Conservation (phyloP, 1,284 basidiomycete genomes). For the Cerioporus squamosus region DNA sequence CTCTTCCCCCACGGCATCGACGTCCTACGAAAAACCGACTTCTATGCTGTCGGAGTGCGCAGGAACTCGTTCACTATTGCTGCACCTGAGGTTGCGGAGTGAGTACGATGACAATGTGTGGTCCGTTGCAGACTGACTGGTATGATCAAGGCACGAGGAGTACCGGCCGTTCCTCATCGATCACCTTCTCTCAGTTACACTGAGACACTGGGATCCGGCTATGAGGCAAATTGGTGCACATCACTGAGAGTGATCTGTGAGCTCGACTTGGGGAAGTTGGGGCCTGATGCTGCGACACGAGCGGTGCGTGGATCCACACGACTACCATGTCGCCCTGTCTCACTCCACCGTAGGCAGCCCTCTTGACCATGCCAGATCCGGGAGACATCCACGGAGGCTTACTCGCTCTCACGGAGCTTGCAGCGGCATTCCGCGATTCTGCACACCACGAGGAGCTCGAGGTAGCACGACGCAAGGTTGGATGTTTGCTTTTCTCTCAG, state of each 20-base stretch:
- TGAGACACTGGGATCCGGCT: conserved; percentile 89
- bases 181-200: conserved; percentile 76
- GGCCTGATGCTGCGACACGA: conserved; percentile 51
- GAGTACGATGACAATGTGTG: conserved; percentile 37
- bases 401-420: conserved; percentile 74
- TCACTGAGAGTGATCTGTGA: conserved; percentile 75
- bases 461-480: conserved; percentile 46
- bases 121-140: neutral
- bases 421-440: conserved; percentile 50
- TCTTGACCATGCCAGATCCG: conserved; percentile 70
- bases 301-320: conserved; percentile 47
- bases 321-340: neutral
- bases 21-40: conserved; percentile 90
- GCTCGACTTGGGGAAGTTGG: conserved; percentile 59
- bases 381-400: conserved; percentile 86
- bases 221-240: conserved; percentile 86
- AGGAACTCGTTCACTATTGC: conserved; percentile 85
- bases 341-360: conserved; percentile 46
- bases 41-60: conserved; percentile 89
- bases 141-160: conserved; percentile 55
- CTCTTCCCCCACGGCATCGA: conserved; percentile 95
- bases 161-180: conserved; percentile 77
- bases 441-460: conserved; percentile 33
- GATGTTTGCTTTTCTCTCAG: neutral
- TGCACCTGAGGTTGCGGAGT: conserved; percentile 87